Conservation (phyloP, 768 basidiomycete species). For the Rickenella mellea region DNA sequence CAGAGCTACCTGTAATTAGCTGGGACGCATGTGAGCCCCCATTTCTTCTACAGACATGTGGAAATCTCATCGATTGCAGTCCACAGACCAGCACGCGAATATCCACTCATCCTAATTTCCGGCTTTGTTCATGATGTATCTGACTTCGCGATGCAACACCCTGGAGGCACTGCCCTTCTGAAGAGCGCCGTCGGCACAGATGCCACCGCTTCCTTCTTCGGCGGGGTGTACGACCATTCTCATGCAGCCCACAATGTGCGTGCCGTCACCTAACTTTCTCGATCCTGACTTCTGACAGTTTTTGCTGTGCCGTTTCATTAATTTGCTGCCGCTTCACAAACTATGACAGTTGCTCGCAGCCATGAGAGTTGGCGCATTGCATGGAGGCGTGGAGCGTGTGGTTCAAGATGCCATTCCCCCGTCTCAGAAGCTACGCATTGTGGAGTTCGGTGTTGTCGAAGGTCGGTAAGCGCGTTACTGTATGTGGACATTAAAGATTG, state of each 20-base stretch:
- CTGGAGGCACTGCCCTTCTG: constrained; percentile 63
- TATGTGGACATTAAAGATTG: too few relatives aligned
- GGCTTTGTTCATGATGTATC: constrained; percentile 86
- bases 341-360: constrained; percentile 61
- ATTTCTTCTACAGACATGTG: neutral
- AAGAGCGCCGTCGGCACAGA: constrained; percentile 63
- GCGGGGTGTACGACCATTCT: constrained; percentile 75
- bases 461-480: too few relatives aligned
- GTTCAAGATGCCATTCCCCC: constrained; percentile 35
- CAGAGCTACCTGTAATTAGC: constrained; percentile 61
- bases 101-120: constrained; percentile 61
- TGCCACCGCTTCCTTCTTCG: constrained; percentile 78
- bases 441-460: too few relatives aligned
- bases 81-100: constrained; percentile 54
- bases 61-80: constrained; percentile 26
- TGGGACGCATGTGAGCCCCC: constrained; percentile 69
- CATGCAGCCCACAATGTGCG: constrained; percentile 74
- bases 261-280: constrained; percentile 5
- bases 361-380: constrained; percentile 65
- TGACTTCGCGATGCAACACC: constrained; percentile 65
- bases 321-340: constrained; percentile 1
- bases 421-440: constrained; percentile 25
- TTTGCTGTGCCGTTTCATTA: neutral
- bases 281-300: neutral
- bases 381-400: constrained; percentile 52